Percentiles rank a stretch among this genome's conserved stretches.
Conservation (phyloP, 2,329 filamentous ascomycete species). For the Trichoderma koningii region DNA sequence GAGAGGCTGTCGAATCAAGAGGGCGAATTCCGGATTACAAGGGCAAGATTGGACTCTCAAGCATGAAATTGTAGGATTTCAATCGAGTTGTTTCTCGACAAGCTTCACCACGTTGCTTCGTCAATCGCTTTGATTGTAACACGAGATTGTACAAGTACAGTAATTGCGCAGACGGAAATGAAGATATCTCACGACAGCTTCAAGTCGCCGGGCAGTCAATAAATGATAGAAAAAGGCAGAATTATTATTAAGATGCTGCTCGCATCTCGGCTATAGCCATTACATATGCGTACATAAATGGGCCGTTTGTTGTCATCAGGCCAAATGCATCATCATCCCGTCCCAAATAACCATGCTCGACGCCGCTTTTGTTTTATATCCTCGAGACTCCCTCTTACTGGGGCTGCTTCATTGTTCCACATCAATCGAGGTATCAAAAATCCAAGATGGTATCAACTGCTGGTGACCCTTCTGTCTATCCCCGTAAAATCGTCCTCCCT, state of each 20-base stretch:
- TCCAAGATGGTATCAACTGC: slow-evolving; percentile 7
- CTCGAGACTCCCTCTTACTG: background rate
- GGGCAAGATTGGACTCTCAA: no score
- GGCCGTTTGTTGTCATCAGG: slow-evolving; percentile 5
- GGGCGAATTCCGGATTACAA: background rate
- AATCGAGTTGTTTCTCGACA: no score
- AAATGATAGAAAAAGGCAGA: background rate
- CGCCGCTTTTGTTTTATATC: slow-evolving; percentile 12
- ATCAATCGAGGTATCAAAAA: slow-evolving; percentile 21
- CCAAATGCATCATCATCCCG: background rate
- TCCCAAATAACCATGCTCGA: slow-evolving; percentile 20
- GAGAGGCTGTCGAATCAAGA: slow-evolving; percentile 6
- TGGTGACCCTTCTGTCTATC: background rate
- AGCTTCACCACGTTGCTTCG: no score
- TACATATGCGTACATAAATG: slow-evolving; percentile 22
- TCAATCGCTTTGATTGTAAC: no score
- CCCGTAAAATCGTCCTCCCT: background rate
- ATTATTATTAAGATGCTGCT: slow-evolving; percentile 11
- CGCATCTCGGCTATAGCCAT: slow-evolving; percentile 17
- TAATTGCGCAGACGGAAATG: no score
- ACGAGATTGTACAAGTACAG: no score
- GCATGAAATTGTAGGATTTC: no score
- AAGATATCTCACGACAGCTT: background rate
- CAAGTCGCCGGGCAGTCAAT: background rate
- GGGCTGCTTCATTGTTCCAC: slow-evolving; percentile 10